Conservation (phyloP, 148 eudicot species). For the Cornus kousa region DNA sequence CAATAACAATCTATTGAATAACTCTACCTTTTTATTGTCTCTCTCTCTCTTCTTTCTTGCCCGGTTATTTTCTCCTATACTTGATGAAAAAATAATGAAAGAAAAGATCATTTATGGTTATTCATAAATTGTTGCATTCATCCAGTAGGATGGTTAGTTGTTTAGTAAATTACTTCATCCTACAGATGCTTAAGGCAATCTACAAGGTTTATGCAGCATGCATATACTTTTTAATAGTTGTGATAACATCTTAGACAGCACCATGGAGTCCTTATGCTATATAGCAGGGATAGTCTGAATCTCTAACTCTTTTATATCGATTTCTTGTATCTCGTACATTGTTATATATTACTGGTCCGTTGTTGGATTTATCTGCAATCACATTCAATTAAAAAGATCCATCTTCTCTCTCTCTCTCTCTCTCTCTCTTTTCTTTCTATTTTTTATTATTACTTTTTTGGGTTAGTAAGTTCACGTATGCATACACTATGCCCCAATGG, state of each 20-base stretch:
- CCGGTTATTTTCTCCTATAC: too few species aligned
- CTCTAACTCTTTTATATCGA: background rate
- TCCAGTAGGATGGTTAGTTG: background rate
- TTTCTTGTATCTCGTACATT: background rate
- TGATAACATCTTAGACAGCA: too few species aligned
- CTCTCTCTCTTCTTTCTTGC: too few species aligned
- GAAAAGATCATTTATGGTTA: background rate
- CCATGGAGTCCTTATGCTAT: background rate
- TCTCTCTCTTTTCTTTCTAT: background rate
- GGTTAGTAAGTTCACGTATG: too few species aligned
- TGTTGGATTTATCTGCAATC: conserved; percentile 2
- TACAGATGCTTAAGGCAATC: too few species aligned
- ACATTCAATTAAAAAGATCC: background rate
- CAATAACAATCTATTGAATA: too few species aligned
- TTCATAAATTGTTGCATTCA: background rate
- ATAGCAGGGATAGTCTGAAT: background rate
- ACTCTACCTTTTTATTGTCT: too few species aligned
- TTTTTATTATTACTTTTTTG: too few species aligned
- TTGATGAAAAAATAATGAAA: background rate
- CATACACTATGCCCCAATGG: too few species aligned
- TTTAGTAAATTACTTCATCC: background rate
- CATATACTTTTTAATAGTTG: too few species aligned
- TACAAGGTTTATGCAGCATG: too few species aligned
- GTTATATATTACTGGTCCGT: background rate
- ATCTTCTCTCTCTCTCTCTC: background rate